Conservation (phyloP, 305 asterid genomes). For the Fraxinus nigra region DNA sequence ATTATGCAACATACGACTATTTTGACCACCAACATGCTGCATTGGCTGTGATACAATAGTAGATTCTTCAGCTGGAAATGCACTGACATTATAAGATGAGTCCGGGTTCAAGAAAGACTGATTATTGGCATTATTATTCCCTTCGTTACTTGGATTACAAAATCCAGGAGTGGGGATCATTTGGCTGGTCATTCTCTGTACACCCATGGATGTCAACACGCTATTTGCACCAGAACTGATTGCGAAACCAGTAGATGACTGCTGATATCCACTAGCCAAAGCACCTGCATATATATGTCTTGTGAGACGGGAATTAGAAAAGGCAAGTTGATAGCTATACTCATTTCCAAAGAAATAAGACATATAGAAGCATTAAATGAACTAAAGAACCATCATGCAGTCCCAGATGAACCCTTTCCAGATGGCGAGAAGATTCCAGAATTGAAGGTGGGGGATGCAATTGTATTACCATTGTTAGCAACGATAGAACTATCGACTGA, state of each 20-base stretch:
- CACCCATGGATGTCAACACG: constrained; percentile 62
- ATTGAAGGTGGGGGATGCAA: constrained; percentile 47
- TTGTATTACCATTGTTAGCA: constrained; percentile 41
- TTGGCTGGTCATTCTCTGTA: constrained; percentile 77
- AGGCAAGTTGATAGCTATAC: constrained; percentile 14
- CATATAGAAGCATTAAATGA: constrained; percentile 49
- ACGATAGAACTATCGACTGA: constrained; percentile 55
- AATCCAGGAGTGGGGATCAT: constrained; percentile 99
- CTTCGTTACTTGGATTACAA: constrained; percentile 45
- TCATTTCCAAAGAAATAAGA: constrained; percentile 16
- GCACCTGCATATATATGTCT: constrained; percentile 53
- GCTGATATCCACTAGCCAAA: constrained; percentile 64
- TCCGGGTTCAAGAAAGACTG: constrained; percentile 64
- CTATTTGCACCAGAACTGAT: constrained; percentile 62
- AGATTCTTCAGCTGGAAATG: constrained; percentile 59
- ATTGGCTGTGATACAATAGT: constrained; percentile 36
- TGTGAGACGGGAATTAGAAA: constrained; percentile 26
- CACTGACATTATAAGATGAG: constrained; percentile 45
- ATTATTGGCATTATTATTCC: constrained; percentile 43
- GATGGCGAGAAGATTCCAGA: constrained; percentile 57
- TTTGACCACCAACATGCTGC: constrained; percentile 48
- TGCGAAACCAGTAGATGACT: constrained; percentile 56
- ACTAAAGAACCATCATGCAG: constrained; percentile 57
- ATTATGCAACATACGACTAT: constrained; percentile 42
- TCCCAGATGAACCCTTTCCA: constrained; percentile 56